Conservation (phyloP, 192 early-diverging fungal species). For the Entomortierella chlamydospora region DNA sequence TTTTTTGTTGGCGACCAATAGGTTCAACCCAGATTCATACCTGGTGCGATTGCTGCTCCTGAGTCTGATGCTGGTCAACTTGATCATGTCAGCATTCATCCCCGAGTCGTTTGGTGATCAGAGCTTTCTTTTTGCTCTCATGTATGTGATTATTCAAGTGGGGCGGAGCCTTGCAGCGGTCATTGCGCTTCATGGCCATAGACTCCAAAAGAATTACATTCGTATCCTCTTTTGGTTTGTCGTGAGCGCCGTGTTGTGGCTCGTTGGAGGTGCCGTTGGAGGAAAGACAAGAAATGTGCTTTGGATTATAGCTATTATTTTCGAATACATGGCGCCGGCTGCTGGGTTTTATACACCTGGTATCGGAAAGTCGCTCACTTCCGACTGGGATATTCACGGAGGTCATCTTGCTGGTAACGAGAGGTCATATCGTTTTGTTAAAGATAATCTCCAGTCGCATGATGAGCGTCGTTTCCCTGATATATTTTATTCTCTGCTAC, state of each 20-base stretch:
- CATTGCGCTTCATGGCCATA: slow-evolving; percentile 28
- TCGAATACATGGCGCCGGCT: slow-evolving; percentile 24
- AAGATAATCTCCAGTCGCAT: no score
- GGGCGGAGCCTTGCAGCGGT: slow-evolving; percentile 10
- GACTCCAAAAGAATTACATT: slow-evolving; percentile 27
- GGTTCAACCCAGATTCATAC: slow-evolving; percentile 52
- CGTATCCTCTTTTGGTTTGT: slow-evolving; percentile 24
- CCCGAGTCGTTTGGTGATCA: slow-evolving; percentile 4
- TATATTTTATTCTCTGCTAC: background rate
- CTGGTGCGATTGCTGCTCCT: slow-evolving; percentile 29
- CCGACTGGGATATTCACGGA: slow-evolving; percentile 45
- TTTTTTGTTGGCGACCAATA: background rate
- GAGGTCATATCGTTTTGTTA: background rate
- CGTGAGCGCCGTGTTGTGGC: slow-evolving; percentile 20
- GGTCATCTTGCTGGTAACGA: slow-evolving; percentile 45
- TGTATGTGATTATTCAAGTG: slow-evolving; percentile 38
- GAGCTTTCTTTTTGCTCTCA: slow-evolving; percentile 24
- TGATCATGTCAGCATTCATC: slow-evolving; percentile 39
- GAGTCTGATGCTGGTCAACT: slow-evolving; percentile 25
- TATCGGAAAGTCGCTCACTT: slow-evolving; percentile 15
- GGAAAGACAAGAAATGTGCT: slow-evolving; percentile 32
- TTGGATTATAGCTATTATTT: slow-evolving; percentile 35
- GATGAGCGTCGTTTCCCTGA: background rate
- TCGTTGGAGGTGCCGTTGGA: slow-evolving; percentile 40
- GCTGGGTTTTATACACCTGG: slow-evolving; percentile 32